phyloP scores from a whole-genome alignment of 1,284 basidiomycete species.

The Pascua guehoae region DNA sequence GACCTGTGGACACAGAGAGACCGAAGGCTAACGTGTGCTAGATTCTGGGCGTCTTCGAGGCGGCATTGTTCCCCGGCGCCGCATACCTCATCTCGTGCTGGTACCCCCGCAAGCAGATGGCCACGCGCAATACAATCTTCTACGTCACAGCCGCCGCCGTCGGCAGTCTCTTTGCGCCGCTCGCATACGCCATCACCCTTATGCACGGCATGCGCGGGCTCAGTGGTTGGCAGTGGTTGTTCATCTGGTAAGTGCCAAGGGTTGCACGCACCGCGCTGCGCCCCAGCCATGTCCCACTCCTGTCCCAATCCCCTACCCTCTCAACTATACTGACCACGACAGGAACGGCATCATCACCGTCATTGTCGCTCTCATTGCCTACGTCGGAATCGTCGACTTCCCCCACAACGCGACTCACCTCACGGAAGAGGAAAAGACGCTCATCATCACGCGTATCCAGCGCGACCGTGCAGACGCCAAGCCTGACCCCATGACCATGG shows the following conservation, averaged over 20 bases:
- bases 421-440: conserved; percentile 5
- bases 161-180: conserved; percentile 4
- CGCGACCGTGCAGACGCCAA: conserved; percentile 41
- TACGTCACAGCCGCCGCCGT: conserved; percentile 38
- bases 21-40: too few relatives aligned
- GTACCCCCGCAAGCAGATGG: conserved; percentile 52
- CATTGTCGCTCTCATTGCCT: conserved; percentile 7
- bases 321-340: too few relatives aligned
- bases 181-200: conserved; percentile 11
- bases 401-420: conserved; percentile 16
- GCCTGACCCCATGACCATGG: conserved; percentile 44
- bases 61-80: conserved; percentile 43
- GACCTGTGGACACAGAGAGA: too few relatives aligned
- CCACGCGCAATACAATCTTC: conserved; percentile 44
- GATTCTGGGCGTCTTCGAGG: conserved; percentile 47
- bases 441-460: conserved; percentile 14
- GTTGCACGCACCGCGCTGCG: background rate
- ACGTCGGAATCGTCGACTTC: conserved; percentile 14
- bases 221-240: conserved; percentile 18
- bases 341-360: conserved; percentile 10
- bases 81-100: conserved; percentile 50
- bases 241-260: conserved; percentile 12
- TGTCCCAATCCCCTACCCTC: too few relatives aligned
- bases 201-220: conserved; percentile 6
- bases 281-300: too few relatives aligned